These are phyloP conservation scores for Reticulascus tulasneorum DNA, from an alignment of 2,329 filamentous ascomycete genomes.

Conservation along the genomic window DNA sequence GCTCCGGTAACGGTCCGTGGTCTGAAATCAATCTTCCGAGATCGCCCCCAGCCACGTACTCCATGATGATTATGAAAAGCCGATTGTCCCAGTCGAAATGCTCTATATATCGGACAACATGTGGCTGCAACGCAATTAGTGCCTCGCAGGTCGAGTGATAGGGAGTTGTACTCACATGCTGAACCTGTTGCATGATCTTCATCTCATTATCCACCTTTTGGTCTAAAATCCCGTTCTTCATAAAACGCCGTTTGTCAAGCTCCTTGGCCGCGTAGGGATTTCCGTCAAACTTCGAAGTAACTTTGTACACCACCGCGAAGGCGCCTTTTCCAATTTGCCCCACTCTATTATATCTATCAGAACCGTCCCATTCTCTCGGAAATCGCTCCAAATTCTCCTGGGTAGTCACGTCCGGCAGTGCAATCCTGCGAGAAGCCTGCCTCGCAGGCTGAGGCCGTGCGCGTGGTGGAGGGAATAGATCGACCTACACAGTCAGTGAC, in stretches of 20 bases:
- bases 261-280: conserved; percentile 87
- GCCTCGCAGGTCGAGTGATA: conserved; percentile 17
- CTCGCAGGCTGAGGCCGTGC: conserved; percentile 7
- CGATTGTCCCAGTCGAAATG: conserved; percentile 77
- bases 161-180: conserved; percentile 62
- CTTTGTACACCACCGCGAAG: conserved; percentile 89
- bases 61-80: conserved; percentile 97
- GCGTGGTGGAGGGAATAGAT: conserved; percentile 22
- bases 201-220: conserved; percentile 96
- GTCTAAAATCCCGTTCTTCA: conserved; percentile 87
- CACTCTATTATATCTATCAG: conserved; percentile 77
- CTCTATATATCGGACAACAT: conserved; percentile 89
- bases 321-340: conserved; percentile 85
- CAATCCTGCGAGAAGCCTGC: conserved; percentile 14
- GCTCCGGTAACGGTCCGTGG: conserved; percentile 61
- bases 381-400: conserved; percentile 31
- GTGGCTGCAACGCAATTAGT: conserved; percentile 53
- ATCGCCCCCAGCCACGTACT: conserved; percentile 80
- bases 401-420: conserved; percentile 16
- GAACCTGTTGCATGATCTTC: conserved; percentile 84
- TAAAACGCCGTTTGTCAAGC: conserved; percentile 86
- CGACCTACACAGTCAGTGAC: conserved; percentile 18
- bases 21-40: conserved; percentile 68
- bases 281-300: conserved; percentile 82
- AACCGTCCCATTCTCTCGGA: conserved; percentile 74